Evolutionary conservation across 208 protist genomes (phyloP).

Genomic region (Phytomonas francai): DNA sequence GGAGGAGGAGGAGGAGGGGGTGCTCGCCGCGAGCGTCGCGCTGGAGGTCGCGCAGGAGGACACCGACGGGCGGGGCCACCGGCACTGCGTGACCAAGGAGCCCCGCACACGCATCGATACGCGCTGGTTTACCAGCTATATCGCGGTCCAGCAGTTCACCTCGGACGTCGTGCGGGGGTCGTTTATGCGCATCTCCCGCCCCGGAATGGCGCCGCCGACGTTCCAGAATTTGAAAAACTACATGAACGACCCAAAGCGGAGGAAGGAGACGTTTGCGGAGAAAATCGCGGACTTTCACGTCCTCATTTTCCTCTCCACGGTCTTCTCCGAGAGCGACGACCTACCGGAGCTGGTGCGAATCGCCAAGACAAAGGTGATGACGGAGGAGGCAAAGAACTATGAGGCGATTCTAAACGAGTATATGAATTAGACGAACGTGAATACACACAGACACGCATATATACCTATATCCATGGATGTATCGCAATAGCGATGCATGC

Average conservation of each 20-base stretch:
- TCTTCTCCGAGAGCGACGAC: conserved; percentile 52
- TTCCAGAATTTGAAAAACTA: conserved; percentile 66
- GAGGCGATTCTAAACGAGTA: conserved; percentile 29
- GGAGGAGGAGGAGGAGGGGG: conserved; percentile 3
- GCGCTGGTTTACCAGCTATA: conserved; percentile 84
- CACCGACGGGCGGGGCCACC: conserved; percentile 53
- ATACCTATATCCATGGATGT: not conserved
- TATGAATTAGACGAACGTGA: conserved; percentile 9
- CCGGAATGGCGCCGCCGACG: conserved; percentile 68
- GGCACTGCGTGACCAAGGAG: conserved; percentile 48
- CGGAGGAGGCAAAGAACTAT: conserved; percentile 33
- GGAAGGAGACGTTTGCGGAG: conserved; percentile 43
- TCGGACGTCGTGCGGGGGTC: conserved; percentile 60
- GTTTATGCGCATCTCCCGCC: conserved; percentile 81
- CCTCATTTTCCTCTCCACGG: conserved; percentile 74
- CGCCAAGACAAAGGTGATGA: conserved; percentile 30
- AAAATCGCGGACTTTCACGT: conserved; percentile 88
- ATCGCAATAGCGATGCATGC: not conserved
- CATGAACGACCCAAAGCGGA: conserved; percentile 72
- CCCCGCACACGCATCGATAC: conserved; percentile 70
- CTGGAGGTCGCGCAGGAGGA: conserved; percentile 77
- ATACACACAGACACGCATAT: conserved; percentile 1
- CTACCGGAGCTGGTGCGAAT: conserved; percentile 41
- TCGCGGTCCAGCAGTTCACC: conserved; percentile 79
- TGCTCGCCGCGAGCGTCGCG: not conserved